Base-by-base conservation (phyloP, 495 filamentous ascomycete species). In the Neurospora hispaniola region DNA sequence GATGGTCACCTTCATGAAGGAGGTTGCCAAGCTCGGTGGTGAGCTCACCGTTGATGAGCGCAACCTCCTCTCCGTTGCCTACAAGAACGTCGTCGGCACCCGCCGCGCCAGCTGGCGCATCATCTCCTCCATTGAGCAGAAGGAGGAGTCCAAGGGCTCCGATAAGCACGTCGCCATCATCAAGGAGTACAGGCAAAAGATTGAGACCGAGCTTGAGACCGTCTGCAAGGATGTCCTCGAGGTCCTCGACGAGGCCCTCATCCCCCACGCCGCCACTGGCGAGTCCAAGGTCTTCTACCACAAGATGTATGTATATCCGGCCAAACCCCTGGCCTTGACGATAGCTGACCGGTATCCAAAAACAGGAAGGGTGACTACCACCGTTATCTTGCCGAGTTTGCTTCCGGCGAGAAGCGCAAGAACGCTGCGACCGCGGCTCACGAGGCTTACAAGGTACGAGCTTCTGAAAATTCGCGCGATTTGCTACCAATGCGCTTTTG, bases 201-300 rank as follows among this genome's bases (percentile, higher is more conserved):
- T 98, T 79, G 96, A 99, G 90, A 89, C 85, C 75, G 96, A 99
- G 88, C 89, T 99, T 72, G 96, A 97, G 90, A 91, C 92, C 84
- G 94, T 98, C 82, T 99, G 96, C 90, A 90, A 98, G 85, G 96
- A 99, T 88, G 94, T 99, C 69, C 90, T 99, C 77, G 90, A 97
- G 79, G 96, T 99, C 73, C 88, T 99, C 74, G 96, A 98, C 80
- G 88, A 98, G 78, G 91, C 91, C 76, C 88, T 99, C 79, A 99
- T 99, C 80, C 95, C 96, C 82, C 95, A 97, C 87, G 96, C 96
- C 77, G 93, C 96, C 84, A 93, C 94, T 75, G 96, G 96, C 84
- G 96, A 99, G 89, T 97, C 94, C 79, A 98, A 98, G 89, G 96
- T 99, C 78, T 99, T 99, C 84, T 99, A 99, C 87, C 97, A 98